Conservation (phyloP, 257 asterid species). For the Solanum rostratum region DNA sequence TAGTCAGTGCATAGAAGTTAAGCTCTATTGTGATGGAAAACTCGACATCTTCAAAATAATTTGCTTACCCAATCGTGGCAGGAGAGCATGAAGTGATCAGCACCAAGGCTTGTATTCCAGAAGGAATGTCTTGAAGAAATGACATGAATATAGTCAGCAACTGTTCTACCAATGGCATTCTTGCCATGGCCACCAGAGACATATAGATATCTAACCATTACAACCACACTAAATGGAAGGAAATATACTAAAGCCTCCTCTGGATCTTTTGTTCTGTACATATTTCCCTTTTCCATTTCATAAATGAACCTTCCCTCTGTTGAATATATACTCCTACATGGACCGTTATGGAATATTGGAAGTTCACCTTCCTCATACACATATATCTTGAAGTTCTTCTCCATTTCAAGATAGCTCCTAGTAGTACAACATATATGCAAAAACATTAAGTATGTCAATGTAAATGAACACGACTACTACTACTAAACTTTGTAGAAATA, state of each 20-base stretch:
- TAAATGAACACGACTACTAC: background rate
- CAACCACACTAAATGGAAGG: constrained; percentile 71
- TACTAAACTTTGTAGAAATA: background rate
- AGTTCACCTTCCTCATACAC: constrained; percentile 79
- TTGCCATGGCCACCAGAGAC: constrained; percentile 26
- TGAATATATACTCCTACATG: constrained; percentile 69
- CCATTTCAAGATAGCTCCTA: constrained; percentile 80
- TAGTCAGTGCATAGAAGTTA: background rate
- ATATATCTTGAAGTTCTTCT: constrained; percentile 54
- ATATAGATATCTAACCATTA: constrained; percentile 50
- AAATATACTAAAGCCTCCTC: constrained; percentile 64
- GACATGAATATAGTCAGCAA: constrained; percentile 47
- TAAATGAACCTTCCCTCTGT: constrained; percentile 74
- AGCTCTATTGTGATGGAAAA: background rate
- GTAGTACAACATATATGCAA: background rate
- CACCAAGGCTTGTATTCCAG: constrained; percentile 69
- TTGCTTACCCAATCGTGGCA: constrained; percentile 81
- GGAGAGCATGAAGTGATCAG: constrained; percentile 83
- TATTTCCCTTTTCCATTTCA: constrained; percentile 50
- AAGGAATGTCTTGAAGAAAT: constrained; percentile 49
- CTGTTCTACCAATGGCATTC: constrained; percentile 36
- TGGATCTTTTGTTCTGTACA: constrained; percentile 44
- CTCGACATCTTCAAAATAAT: background rate
- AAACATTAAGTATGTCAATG: background rate
- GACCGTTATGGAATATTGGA: constrained; percentile 74